Evolutionary conservation across 768 basidiomycete genomes (phyloP), one percentile per base, ranked within the genome.

Genomic region (Termitomyces sp.): DNA sequence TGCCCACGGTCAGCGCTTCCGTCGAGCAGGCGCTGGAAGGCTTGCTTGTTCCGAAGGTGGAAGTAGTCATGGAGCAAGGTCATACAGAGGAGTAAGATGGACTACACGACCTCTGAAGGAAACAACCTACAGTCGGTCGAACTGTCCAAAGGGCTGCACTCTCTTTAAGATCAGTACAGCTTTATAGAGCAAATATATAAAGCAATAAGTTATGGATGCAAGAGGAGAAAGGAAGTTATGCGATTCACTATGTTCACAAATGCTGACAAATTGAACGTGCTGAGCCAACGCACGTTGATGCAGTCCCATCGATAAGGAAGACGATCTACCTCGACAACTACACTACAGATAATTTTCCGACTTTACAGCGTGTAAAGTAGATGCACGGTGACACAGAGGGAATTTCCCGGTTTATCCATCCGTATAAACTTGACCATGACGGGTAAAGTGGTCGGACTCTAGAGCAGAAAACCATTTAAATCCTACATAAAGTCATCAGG

Each of bases 401-500:
- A 41, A 43, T 55, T 56, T n/a, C 53, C 48, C 10, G 17, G 45
- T 51, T 59, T n/a, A 53, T 60, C 45, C 52, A 50, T 53, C 57
- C 51, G 22, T 45, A 26, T 53, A 12, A 53, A 8, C 22, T 49
- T 49, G n/a, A 26, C 14, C 24, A 48, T 14, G 19, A 37, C 26
- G 32, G 30, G 21, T n/a, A 40, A 17, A 17, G 34, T 17, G n/a
- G 19, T 15, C 45, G 6, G n/a, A 35, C 9, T 51, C 28, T 47
- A 54, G 47, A 50, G 21, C 21, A 49, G 4, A 40, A 15, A 35
- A 28, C 17, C 14, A 24, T 6, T 24, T 3, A 17, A 26, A 56
- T 60, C 67, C 78, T 88, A 96, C 94, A 96, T 97, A 78, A 96
- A 96, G 67, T 96, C 94, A 63, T 87, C 87, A 51, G 77, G 71